Percentiles rank a stretch among this genome's conserved stretches.
Evolutionary conservation across 371 early-diverging fungal species (phyloP).

Genomic region (Apophysomyces ossiformis): DNA sequence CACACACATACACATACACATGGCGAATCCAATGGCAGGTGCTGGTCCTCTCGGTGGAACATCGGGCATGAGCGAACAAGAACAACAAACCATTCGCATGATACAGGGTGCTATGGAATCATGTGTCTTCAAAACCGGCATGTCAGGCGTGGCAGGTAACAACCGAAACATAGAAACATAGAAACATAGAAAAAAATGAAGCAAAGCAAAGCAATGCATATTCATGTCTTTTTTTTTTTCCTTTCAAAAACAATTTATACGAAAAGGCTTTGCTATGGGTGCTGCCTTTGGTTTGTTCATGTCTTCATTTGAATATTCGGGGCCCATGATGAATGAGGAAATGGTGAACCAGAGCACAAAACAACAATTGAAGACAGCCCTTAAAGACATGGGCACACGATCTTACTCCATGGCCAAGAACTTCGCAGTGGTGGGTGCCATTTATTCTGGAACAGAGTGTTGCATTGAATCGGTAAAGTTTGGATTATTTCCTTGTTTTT

Average conservation of each 20-base stretch:
- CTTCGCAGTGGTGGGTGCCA: constrained; percentile 91
- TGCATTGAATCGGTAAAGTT: constrained; percentile 85
- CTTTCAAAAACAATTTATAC: neutral
- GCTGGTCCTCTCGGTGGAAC: constrained; percentile 16
- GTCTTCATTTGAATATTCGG: constrained; percentile 83
- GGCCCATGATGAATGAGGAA: constrained; percentile 58
- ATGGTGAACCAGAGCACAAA: constrained; percentile 70
- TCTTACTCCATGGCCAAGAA: constrained; percentile 88
- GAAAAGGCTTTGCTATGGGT: constrained; percentile 87
- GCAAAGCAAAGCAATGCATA: neutral
- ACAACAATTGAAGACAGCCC: constrained; percentile 81
- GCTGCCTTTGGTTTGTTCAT: constrained; percentile 93
- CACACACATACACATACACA: neutral
- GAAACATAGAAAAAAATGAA: neutral
- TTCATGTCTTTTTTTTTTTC: neutral
- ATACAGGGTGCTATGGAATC: constrained; percentile 66
- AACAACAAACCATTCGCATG: constrained; percentile 47
- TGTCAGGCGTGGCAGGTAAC: constrained; percentile 77
- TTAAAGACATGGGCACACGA: constrained; percentile 88
- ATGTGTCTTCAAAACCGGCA: constrained; percentile 76
- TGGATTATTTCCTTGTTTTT: no score
- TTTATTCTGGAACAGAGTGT: constrained; percentile 93
- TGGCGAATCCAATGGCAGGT: constrained; percentile 10
- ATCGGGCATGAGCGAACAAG: constrained; percentile 36
- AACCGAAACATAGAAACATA: neutral